A percentile compares a stretch with the other conserved stretches of the same genome.
These are phyloP conservation scores for Echinochloa phyllopogon DNA, from an alignment of 176 grass and related monocot species.

Conservation along the genomic window DNA sequence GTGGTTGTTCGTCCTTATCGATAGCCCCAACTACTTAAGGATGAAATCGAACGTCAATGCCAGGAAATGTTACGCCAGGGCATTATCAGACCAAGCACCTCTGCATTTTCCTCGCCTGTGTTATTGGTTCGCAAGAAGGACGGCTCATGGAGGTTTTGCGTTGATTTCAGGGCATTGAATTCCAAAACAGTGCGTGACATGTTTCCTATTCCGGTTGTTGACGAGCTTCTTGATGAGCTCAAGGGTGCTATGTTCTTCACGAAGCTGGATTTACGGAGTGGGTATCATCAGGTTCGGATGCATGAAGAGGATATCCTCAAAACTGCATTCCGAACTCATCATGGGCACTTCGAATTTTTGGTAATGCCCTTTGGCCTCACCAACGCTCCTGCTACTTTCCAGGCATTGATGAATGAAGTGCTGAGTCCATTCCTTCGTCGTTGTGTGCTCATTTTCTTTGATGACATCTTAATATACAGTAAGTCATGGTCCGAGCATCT, in stretches of 20 bases:
- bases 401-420: too few species aligned
- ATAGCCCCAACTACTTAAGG: not conserved
- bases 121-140: not conserved
- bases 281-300: not conserved
- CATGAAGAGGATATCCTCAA: too few species aligned
- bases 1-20: not conserved
- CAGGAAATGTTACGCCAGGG: not conserved
- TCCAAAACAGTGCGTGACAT: not conserved
- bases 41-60: not conserved
- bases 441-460: not conserved
- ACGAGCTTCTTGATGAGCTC: not conserved
- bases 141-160: not conserved
- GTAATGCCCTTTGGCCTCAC: too few species aligned
- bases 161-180: too few species aligned
- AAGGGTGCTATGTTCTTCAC: not conserved
- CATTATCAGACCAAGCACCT: not conserved
- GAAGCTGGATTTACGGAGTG: not conserved
- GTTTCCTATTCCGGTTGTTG: not conserved
- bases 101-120: not conserved
- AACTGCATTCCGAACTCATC: too few species aligned
- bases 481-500: not conserved
- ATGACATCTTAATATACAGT: not conserved
- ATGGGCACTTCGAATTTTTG: too few species aligned
- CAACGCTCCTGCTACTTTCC: too few species aligned
- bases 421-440: not conserved